phyloP scores from a whole-genome alignment of 371 early-diverging fungal genomes.

The Choanephora cucurbitarum region DNA sequence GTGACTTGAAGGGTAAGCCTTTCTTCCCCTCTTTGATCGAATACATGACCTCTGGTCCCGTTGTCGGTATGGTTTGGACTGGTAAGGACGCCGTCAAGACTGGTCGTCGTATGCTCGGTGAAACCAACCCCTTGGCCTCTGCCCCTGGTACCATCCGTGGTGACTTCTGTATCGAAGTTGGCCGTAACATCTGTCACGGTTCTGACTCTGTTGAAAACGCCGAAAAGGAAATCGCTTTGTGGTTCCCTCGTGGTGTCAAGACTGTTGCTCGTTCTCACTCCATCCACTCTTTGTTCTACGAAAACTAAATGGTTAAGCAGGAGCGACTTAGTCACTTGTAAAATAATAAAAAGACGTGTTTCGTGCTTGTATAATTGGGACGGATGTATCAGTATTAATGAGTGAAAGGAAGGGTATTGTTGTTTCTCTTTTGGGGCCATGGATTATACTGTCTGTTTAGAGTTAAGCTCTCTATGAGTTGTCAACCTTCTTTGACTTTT shows the following conservation, averaged over 20 bases:
- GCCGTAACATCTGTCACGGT: constrained; percentile 99
- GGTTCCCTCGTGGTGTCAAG: constrained; percentile 91
- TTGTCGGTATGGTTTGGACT: constrained; percentile 94
- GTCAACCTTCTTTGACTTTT: no score
- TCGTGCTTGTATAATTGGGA: no score
- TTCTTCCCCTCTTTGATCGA: constrained; percentile 96
- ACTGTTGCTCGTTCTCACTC: constrained; percentile 56
- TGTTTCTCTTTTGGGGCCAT: no score
- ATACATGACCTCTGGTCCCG: constrained; percentile 89
- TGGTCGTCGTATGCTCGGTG: constrained; percentile 97
- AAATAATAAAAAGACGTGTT: no score
- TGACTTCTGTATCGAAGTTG: constrained; percentile 94
- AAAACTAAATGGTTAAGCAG: constrained; percentile 31
- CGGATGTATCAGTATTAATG: no score
- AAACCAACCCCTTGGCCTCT: constrained; percentile 91
- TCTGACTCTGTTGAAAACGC: constrained; percentile 98
- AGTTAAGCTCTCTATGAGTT: no score
- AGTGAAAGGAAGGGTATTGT: no score
- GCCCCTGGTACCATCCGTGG: constrained; percentile 99
- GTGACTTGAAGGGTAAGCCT: constrained; percentile 88
- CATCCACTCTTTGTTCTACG: constrained; percentile 77
- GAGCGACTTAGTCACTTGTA: no score
- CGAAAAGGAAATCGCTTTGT: constrained; percentile 95
- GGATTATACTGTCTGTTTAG: no score
- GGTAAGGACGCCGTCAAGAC: constrained; percentile 97